Conservation (phyloP, 148 eudicot species). For the Talinum fruticosum region DNA sequence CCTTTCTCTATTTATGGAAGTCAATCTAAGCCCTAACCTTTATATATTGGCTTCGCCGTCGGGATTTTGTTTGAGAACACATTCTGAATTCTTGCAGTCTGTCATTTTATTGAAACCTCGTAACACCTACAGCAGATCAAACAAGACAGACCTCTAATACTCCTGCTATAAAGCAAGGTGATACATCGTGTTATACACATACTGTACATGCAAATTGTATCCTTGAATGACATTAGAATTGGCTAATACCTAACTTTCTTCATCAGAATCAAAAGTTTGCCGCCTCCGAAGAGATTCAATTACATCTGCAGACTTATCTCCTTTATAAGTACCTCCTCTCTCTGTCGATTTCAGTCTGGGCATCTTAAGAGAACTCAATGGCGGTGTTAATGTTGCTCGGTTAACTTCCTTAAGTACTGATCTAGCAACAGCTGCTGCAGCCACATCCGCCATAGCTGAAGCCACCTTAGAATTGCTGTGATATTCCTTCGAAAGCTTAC, state of each 20-base stretch:
- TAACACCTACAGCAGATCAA: not conserved
- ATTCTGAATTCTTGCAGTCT: too few relatives aligned
- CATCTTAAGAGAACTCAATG: conserved; percentile 63
- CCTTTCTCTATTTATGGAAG: too few relatives aligned
- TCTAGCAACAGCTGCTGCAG: conserved; percentile 60
- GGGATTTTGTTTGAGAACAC: too few relatives aligned
- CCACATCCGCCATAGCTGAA: conserved; percentile 69
- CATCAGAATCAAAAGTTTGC: conserved; percentile 77
- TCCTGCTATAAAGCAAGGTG: too few relatives aligned
- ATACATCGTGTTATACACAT: not conserved
- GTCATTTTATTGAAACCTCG: not conserved
- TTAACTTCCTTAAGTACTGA: conserved; percentile 79
- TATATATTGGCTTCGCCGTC: too few relatives aligned
- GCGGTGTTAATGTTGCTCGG: conserved; percentile 48
- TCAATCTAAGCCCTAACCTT: too few relatives aligned
- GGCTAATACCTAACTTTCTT: conserved; percentile 44
- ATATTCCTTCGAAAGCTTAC: conserved; percentile 33
- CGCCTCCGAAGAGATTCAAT: conserved; percentile 72
- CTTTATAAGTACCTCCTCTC: conserved; percentile 24
- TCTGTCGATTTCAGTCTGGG: conserved; percentile 57
- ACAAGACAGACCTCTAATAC: not conserved
- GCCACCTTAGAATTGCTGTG: conserved; percentile 48
- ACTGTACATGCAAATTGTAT: not conserved
- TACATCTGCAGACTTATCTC: conserved; percentile 42
- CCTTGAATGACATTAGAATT: too few relatives aligned